phyloP scores from a whole-genome alignment of 352 stramenopile genomes.

The Phytophthora nicotianae region DNA sequence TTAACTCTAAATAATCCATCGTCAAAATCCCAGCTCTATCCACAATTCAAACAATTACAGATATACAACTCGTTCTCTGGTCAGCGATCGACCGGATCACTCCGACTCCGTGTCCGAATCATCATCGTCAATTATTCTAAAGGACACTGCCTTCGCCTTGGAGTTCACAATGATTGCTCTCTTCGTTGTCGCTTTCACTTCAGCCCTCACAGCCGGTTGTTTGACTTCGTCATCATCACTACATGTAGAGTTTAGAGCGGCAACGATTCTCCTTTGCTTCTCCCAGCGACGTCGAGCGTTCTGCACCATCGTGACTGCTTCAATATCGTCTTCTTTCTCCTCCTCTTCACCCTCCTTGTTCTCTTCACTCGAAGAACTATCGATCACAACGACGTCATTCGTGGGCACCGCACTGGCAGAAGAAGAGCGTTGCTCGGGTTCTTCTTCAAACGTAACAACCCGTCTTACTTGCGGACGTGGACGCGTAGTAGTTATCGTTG shows the following conservation, averaged over 20 bases:
- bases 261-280: conserved; percentile 19
- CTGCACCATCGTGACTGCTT: conserved; percentile 18
- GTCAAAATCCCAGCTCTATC: conserved; percentile 14
- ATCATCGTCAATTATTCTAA: conserved; percentile 37
- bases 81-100: conserved; percentile 13
- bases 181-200: conserved; percentile 2
- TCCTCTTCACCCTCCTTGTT: conserved; percentile 7
- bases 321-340: conserved; percentile 18
- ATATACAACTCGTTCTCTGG: not conserved
- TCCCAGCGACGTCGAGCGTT: conserved; percentile 15
- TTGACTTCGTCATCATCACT: conserved; percentile 29
- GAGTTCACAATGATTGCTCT: conserved; percentile 2
- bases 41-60: conserved; percentile 16
- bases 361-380: conserved; percentile 36
- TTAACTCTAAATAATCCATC: conserved; percentile 23
- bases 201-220: conserved; percentile 3
- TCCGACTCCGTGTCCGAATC: conserved; percentile 39
- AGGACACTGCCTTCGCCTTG: conserved; percentile 21
- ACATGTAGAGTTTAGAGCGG: conserved; percentile 10
- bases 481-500: not conserved
- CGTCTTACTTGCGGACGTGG: conserved; percentile 18
- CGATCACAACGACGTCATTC: conserved; percentile 25
- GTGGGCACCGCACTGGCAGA: not conserved
- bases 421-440: conserved; percentile 5
- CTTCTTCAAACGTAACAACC: conserved; percentile 30